A percentile compares a stretch with the other conserved stretches of the same genome.
Evolutionary conservation across 306 rosid genomes (phyloP).

Genomic region (Vigna mungo): DNA sequence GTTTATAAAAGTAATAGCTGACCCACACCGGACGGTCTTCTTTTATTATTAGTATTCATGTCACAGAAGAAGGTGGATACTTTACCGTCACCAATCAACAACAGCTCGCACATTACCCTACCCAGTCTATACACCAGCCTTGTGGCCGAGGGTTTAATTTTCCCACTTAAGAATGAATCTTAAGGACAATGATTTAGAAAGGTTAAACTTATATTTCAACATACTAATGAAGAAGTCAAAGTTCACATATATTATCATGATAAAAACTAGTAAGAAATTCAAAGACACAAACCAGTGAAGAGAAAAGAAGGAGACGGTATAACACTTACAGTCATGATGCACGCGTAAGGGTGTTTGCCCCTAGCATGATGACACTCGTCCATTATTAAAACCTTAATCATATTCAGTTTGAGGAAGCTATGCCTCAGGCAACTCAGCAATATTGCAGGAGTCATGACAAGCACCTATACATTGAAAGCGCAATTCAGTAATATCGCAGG

Average conservation of each 20-base stretch:
- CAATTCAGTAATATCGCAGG: conserved; percentile 67
- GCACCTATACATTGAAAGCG: conserved; percentile 63
- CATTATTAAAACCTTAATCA: conserved; percentile 80
- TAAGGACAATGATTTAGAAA: background rate
- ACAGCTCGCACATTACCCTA: background rate
- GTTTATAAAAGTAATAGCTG: background rate
- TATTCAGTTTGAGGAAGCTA: conserved; percentile 67
- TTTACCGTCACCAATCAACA: background rate
- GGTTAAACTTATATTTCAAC: conserved; percentile 11
- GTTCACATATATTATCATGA: conserved; percentile 16
- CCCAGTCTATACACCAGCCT: background rate
- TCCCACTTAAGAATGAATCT: background rate
- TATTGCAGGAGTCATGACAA: conserved; percentile 89
- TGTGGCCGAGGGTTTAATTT: background rate
- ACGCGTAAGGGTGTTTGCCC: conserved; percentile 72
- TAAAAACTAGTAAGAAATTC: conserved; percentile 7
- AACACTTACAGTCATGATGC: conserved; percentile 77
- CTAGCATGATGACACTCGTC: conserved; percentile 95
- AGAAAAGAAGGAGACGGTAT: conserved; percentile 20
- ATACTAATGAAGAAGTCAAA: conserved; percentile 2
- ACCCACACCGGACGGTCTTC: background rate
- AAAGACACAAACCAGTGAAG: conserved; percentile 7
- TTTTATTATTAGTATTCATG: background rate
- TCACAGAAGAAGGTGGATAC: conserved; percentile 13
- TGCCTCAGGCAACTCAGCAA: conserved; percentile 72